Percentiles rank a stretch among this genome's conserved stretches.
These are phyloP conservation scores for Rhodosporidiobolus sp. DNA, from an alignment of 768 basidiomycete species.

Conservation along the genomic window DNA sequence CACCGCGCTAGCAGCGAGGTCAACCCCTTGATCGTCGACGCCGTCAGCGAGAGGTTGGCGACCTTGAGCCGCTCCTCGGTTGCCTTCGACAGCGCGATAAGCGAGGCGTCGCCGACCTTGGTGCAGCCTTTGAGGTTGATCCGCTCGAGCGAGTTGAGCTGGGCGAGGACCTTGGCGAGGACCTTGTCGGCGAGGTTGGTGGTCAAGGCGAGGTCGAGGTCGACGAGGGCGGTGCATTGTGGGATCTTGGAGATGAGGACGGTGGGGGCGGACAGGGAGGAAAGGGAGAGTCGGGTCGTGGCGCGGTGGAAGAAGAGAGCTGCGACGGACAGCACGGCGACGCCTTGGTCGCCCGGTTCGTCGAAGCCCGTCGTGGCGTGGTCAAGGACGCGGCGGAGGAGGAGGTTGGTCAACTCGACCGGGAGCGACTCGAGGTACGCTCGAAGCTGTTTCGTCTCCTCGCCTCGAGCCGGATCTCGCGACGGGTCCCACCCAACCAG, in stretches of 20 bases:
- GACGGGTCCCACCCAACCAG: slow-evolving; percentile 24
- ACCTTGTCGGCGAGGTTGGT: slow-evolving; percentile 19
- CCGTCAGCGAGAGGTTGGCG: slow-evolving; percentile 39
- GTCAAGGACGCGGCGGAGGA: slow-evolving; percentile 18
- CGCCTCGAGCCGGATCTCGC: neutral
- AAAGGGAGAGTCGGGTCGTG: slow-evolving; percentile 23
- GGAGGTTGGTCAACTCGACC: slow-evolving; percentile 16
- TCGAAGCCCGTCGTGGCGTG: slow-evolving; percentile 3
- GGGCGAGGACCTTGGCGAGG: slow-evolving; percentile 30
- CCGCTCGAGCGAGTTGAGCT: slow-evolving; percentile 30
- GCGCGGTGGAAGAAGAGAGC: slow-evolving; percentile 30
- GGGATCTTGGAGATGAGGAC: slow-evolving; percentile 34
- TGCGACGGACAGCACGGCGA: slow-evolving; percentile 19
- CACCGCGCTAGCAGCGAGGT: slow-evolving; percentile 31
- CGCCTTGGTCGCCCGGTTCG: slow-evolving; percentile 10
- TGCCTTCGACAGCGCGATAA: slow-evolving; percentile 31
- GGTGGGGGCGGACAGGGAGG: slow-evolving; percentile 11
- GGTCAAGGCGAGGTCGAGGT: slow-evolving; percentile 31
- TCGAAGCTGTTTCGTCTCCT: neutral
- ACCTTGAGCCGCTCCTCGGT: slow-evolving; percentile 13
- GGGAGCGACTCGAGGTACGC: slow-evolving; percentile 6
- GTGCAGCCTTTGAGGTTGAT: slow-evolving; percentile 38
- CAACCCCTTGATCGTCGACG: slow-evolving; percentile 37
- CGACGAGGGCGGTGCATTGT: slow-evolving; percentile 29
- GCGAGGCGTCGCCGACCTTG: slow-evolving; percentile 36